Evolutionary conservation across 768 basidiomycete genomes (phyloP).

Genomic region (Boletus tomentosulus): DNA sequence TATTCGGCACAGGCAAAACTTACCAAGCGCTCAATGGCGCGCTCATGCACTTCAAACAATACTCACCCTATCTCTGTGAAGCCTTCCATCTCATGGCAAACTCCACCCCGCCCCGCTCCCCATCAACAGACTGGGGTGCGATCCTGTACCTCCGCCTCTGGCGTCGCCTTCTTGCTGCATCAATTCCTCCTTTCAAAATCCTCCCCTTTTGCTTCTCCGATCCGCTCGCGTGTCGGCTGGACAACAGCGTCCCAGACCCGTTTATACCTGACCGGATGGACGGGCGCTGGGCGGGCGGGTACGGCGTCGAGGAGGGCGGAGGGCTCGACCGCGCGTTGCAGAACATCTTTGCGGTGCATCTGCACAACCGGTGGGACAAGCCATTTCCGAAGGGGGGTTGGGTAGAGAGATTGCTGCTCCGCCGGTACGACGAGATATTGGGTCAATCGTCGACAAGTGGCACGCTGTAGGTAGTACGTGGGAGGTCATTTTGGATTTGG

Average conservation of each 20-base stretch:
- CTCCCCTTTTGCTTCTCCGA: conserved; percentile 96
- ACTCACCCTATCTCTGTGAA: background rate
- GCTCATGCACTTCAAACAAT: conserved; percentile 7
- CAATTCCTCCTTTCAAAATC: conserved; percentile 86
- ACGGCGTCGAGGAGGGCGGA: conserved; percentile 58
- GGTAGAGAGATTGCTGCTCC: conserved; percentile 76
- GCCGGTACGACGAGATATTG: conserved; percentile 47
- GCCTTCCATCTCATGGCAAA: conserved; percentile 7
- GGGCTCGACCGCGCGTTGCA: conserved; percentile 57
- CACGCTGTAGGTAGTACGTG: background rate
- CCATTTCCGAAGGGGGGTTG: conserved; percentile 77
- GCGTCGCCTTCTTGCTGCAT: conserved; percentile 67
- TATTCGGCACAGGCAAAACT: conserved; percentile 49
- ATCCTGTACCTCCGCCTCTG: conserved; percentile 56
- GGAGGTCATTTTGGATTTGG: background rate
- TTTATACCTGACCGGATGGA: conserved; percentile 55
- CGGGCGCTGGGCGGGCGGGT: conserved; percentile 55
- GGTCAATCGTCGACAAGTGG: background rate
- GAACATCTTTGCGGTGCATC: conserved; percentile 81
- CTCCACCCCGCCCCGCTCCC: conserved; percentile 22
- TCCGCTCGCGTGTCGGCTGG: conserved; percentile 81
- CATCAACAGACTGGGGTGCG: background rate
- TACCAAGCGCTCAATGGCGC: conserved; percentile 89
- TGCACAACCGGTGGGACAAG: conserved; percentile 96
- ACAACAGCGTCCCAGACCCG: conserved; percentile 91